Evolutionary conservation across 371 early-diverging fungal species (phyloP), one percentile per base, ranked within the genome.

Genomic region (Mortierella sp.): DNA sequence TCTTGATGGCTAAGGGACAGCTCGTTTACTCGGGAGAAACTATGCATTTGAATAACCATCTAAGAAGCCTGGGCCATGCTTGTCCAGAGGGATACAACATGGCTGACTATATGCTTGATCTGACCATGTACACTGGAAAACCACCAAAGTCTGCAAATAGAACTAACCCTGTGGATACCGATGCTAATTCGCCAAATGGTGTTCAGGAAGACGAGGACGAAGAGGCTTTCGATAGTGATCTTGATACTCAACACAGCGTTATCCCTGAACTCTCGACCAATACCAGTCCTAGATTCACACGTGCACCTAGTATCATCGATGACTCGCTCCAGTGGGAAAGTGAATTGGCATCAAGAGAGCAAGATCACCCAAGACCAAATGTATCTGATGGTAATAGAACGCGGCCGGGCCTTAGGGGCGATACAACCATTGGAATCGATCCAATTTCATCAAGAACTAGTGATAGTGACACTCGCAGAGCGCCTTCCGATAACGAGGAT

Each of bases 1-100:
- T 91, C 13, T 83, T 92, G 6, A 70, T 93, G 40, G 63, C 83
- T 19, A 82, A 82, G 23, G 86, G 85, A 0, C 56, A 73, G 13
- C 63, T 77, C 10, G 63, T 85, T 4, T 90, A 85, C 75, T 84
- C 80, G 47, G 89, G 90, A 26, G 61, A 85, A 0, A 77, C 80
- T 26, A 64, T 68, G 5, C 76, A 69, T 26, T 86, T 86, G n/a
- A 68, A 70, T 26, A 61, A 32, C 0, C 78, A 84, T 60, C 83
- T 89, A 34, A 70, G 59, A 32, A 70, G 71, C 17, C 64, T 76
- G 10, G 90, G 89, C 7, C 49, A 72, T 15, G 83, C 83, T 8
- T 92, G 91, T 75, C 92, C 91, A 10, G 64, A 76, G 35, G 85
- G 85, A 29, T 90, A 86, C 74, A 92, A 93, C 66, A 85, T 91